A percentile compares a stretch with the other conserved stretches of the same genome.
Conservation (phyloP, 2,329 filamentous ascomycete species). For the Cryphonectria japonica region DNA sequence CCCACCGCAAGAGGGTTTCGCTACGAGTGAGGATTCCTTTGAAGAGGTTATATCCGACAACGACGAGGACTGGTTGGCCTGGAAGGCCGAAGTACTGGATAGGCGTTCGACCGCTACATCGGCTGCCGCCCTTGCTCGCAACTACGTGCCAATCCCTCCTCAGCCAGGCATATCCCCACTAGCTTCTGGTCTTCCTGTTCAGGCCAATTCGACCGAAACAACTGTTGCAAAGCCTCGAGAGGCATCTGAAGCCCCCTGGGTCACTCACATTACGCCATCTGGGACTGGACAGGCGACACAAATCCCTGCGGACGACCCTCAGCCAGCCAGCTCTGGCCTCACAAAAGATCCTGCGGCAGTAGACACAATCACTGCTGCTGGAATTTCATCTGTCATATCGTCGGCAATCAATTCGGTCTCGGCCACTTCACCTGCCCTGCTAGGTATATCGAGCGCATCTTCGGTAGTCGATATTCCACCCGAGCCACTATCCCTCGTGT, state of each 20-base stretch:
- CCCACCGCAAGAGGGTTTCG: neutral
- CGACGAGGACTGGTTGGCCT: constrained; percentile 6
- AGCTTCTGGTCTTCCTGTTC: neutral
- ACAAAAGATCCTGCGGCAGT: neutral
- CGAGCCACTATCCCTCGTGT: neutral
- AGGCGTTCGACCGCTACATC: neutral
- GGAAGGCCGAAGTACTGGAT: neutral
- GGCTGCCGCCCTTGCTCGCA: neutral
- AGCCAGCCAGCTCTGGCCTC: neutral
- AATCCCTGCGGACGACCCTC: neutral
- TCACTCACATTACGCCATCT: neutral
- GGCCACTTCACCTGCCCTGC: neutral
- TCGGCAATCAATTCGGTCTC: neutral
- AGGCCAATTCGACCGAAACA: neutral
- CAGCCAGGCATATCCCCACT: neutral
- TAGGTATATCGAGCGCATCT: neutral
- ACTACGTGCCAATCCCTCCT: neutral
- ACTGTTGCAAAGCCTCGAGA: constrained; percentile 7
- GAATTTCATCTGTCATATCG: neutral
- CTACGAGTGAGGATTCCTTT: neutral
- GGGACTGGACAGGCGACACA: neutral
- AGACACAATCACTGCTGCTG: neutral
- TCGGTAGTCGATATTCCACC: neutral
- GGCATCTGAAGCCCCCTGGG: neutral
- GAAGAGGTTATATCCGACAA: neutral